These are phyloP conservation scores for Saturnispora hagleri DNA, from an alignment of 805 yeast species.

Conservation along the genomic window DNA sequence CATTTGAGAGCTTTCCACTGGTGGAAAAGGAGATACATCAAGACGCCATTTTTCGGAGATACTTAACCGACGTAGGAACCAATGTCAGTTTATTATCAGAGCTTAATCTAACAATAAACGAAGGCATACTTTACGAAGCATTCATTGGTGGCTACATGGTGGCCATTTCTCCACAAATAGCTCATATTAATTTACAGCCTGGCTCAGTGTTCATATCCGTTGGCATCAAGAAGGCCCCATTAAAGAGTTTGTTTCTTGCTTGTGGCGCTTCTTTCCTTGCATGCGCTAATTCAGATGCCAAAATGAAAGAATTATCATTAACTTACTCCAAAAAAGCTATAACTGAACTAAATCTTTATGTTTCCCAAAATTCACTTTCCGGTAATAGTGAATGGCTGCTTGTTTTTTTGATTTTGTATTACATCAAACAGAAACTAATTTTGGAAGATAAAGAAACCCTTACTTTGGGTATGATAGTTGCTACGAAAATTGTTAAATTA, in stretches of 20 bases:
- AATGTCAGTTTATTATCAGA: slow-evolving; percentile 14
- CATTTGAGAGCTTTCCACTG: background rate
- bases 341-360: slow-evolving; percentile 16
- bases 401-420: slow-evolving; percentile 31
- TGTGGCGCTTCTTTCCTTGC: slow-evolving; percentile 35
- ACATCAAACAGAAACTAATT: slow-evolving; percentile 31
- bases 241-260: slow-evolving; percentile 30
- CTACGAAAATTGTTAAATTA: slow-evolving; percentile 28
- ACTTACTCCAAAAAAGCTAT: slow-evolving; percentile 16
- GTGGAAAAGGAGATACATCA: slow-evolving; percentile 11
- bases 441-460: slow-evolving; percentile 22
- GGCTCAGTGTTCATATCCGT: slow-evolving; percentile 33
- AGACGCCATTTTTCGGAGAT: slow-evolving; percentile 19
- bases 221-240: slow-evolving; percentile 22
- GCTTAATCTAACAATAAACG: slow-evolving; percentile 13
- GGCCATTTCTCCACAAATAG: slow-evolving; percentile 33
- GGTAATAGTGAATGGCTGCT: slow-evolving; percentile 33
- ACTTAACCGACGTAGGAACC: slow-evolving; percentile 14
- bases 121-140: slow-evolving; percentile 24
- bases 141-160: slow-evolving; percentile 34
- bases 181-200: slow-evolving; percentile 33
- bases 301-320: slow-evolving; percentile 18
- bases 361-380: slow-evolving; percentile 18
- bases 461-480: slow-evolving; percentile 28
- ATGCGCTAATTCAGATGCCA: slow-evolving; percentile 14